These are phyloP conservation scores for Saturnispora serradocipensis DNA, from an alignment of 805 yeast species.

Conservation along the genomic window DNA sequence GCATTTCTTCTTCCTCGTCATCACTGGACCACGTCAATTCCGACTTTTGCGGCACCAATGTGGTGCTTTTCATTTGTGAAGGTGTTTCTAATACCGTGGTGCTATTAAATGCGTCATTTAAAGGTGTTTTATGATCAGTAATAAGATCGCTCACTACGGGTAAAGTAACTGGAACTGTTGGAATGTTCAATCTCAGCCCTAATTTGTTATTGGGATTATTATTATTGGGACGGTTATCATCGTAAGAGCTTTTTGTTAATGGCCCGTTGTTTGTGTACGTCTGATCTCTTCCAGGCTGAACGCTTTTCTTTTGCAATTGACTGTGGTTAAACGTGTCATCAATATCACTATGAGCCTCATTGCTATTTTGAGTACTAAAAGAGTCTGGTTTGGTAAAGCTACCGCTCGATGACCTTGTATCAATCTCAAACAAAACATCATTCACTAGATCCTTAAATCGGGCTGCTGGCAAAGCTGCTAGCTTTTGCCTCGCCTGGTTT, in stretches of 20 bases:
- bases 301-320: background rate
- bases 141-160: background rate
- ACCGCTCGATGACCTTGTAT: conserved; percentile 32
- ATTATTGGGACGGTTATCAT: background rate
- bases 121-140: conserved; percentile 15
- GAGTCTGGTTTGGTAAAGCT: background rate
- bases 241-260: background rate
- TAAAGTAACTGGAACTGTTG: background rate
- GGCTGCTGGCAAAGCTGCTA: conserved; percentile 71
- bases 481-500: conserved; percentile 89
- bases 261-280: background rate
- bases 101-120: conserved; percentile 8
- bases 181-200: conserved; percentile 3
- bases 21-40: conserved; percentile 84
- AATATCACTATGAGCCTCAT: background rate
- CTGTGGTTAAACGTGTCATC: background rate
- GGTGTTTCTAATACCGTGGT: conserved; percentile 18
- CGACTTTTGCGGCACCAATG: conserved; percentile 79
- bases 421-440: conserved; percentile 82
- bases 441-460: conserved; percentile 85
- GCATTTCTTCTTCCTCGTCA: conserved; percentile 60
- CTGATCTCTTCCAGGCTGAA: background rate
- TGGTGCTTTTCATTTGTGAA: conserved; percentile 41
- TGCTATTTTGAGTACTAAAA: background rate
- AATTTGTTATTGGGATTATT: conserved; percentile 11